A percentile compares a stretch with the other conserved stretches of the same genome.
Conservation (phyloP, 208 protist genomes). For the Angomonas deanei region DNA sequence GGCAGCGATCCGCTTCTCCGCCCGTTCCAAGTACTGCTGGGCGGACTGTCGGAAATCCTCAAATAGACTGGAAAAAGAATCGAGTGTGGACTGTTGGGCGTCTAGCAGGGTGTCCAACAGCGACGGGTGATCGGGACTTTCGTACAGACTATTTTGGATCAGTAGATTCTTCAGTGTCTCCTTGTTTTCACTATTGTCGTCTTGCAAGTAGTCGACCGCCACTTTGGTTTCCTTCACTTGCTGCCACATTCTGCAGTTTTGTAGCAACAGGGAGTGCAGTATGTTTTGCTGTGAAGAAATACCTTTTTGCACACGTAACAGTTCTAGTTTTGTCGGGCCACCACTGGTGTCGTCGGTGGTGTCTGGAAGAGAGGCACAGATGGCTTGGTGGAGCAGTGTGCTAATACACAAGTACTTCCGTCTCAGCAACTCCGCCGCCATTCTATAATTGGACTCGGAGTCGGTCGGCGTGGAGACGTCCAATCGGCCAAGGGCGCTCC, state of each 20-base stretch:
- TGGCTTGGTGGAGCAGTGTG: not conserved
- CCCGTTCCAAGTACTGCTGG: not conserved
- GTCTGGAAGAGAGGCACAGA: no score
- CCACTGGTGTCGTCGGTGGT: not conserved
- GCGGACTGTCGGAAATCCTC: not conserved
- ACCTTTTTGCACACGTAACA: slow-evolving; percentile 3
- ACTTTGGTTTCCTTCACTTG: slow-evolving; percentile 19
- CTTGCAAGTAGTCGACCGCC: slow-evolving; percentile 7
- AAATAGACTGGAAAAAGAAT: not conserved
- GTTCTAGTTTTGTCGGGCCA: not conserved
- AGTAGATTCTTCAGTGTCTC: not conserved
- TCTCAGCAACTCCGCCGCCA: not conserved
- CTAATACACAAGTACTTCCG: not conserved
- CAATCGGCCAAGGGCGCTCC: not conserved
- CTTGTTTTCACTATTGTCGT: not conserved
- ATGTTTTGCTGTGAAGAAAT: slow-evolving; percentile 2
- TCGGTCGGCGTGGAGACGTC: not conserved
- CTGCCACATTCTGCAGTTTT: slow-evolving; percentile 54
- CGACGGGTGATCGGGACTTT: not conserved
- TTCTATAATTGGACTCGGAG: not conserved
- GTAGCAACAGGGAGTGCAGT: slow-evolving; percentile 31
- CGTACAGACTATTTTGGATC: not conserved
- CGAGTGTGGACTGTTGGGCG: slow-evolving; percentile 15
- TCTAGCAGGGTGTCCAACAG: not conserved
- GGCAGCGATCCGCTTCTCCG: not conserved